phyloP scores from a whole-genome alignment of 441 rosid species.

The Populus trichocarpa region DNA sequence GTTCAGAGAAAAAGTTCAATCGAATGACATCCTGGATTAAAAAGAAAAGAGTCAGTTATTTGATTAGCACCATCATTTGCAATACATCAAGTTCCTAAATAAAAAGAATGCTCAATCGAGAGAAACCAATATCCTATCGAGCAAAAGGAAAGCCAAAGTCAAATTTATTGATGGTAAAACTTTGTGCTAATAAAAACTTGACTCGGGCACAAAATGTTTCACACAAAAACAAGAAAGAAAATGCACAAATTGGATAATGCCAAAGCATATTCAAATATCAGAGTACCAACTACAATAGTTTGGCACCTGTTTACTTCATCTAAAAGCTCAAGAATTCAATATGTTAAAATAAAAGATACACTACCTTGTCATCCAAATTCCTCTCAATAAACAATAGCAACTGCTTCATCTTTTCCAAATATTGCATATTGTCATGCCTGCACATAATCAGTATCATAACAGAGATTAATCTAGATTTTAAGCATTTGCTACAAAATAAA shows the following conservation, averaged over 20 bases:
- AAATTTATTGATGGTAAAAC: not conserved
- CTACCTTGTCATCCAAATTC: slow-evolving; percentile 82
- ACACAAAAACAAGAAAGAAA: not conserved
- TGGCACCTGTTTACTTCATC: not conserved
- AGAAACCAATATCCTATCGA: not conserved
- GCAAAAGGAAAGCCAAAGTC: not conserved
- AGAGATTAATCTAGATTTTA: slow-evolving; percentile 17
- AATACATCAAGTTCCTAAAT: not conserved
- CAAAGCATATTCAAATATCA: not conserved
- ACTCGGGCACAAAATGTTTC: not conserved
- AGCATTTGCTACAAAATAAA: slow-evolving; percentile 9
- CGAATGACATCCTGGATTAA: slow-evolving; percentile 56
- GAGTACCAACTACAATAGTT: not conserved
- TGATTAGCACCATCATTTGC: not conserved
- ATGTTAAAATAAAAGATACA: slow-evolving; percentile 8
- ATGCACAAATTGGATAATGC: not conserved
- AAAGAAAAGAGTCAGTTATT: slow-evolving; percentile 9
- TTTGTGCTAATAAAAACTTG: not conserved
- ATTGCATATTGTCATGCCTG: slow-evolving; percentile 95
- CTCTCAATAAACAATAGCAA: slow-evolving; percentile 78
- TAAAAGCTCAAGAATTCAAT: not conserved
- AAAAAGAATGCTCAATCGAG: not conserved
- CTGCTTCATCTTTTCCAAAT: slow-evolving; percentile 89
- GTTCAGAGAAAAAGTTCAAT: slow-evolving; percentile 82
- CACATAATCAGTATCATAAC: slow-evolving; percentile 31